Evolutionary conservation across 83 land plant species (phyloP).

Genomic region (Picea engelmannii): DNA sequence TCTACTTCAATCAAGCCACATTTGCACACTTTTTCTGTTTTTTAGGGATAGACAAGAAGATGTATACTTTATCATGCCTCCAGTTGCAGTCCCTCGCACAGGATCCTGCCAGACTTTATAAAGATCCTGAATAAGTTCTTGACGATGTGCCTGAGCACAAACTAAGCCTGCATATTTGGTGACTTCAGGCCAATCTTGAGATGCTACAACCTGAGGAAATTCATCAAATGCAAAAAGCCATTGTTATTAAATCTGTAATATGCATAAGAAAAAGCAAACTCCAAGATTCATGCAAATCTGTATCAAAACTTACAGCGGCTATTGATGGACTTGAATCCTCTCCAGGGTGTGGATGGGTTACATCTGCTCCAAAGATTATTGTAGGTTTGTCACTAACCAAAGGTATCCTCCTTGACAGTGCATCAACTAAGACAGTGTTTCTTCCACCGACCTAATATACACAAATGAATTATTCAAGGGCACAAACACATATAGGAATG

Average conservation of each 20-base stretch:
- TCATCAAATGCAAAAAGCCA: background rate
- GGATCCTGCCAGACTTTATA: constrained; percentile 83
- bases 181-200: constrained; percentile 99
- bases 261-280: background rate
- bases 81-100: constrained; percentile 47
- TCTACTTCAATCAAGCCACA: too few relatives aligned
- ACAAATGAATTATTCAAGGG: background rate
- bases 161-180: constrained; percentile 98
- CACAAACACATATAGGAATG: background rate
- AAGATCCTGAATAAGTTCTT: constrained; percentile 91
- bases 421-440: constrained; percentile 92
- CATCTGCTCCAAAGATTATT: constrained; percentile 99
- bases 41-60: background rate
- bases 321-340: constrained; percentile 97
- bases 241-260: background rate
- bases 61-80: constrained; percentile 87
- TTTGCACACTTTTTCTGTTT: too few relatives aligned
- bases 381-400: constrained; percentile 93
- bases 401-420: constrained; percentile 78
- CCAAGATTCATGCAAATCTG: background rate
- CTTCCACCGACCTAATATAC: constrained; percentile 79
- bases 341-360: constrained; percentile 98
- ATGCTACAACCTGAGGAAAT: constrained; percentile 83
- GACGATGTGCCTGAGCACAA: constrained; percentile 94
- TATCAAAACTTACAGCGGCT: constrained; percentile 73